Percentiles rank a stretch among this genome's conserved stretches.
Evolutionary conservation across 2,329 filamentous ascomycete genomes (phyloP).

Genomic region (Paecilomyces sp.): DNA sequence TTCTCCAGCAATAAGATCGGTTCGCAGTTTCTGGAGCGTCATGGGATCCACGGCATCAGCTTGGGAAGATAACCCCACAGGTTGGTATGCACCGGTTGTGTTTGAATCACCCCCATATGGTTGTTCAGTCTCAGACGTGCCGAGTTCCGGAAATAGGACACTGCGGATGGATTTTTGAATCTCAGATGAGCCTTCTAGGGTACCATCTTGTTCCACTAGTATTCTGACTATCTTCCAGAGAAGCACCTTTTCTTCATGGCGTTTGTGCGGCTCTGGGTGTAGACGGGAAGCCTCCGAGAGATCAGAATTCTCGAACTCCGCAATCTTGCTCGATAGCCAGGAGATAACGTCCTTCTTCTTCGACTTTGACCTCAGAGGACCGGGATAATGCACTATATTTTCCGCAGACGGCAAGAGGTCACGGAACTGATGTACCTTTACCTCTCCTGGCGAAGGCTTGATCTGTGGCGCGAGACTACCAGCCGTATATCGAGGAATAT

Average conservation of each 20-base stretch:
- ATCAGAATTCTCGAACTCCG: constrained; percentile 55
- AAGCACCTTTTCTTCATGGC: constrained; percentile 69
- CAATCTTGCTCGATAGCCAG: constrained; percentile 75
- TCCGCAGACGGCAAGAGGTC: constrained; percentile 66
- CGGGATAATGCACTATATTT: constrained; percentile 73
- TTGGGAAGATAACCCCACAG: constrained; percentile 32
- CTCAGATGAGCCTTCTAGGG: constrained; percentile 63
- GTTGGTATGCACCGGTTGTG: constrained; percentile 31
- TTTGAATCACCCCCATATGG: constrained; percentile 15
- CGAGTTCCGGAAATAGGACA: constrained; percentile 59
- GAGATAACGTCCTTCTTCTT: constrained; percentile 90
- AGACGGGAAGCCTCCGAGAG: constrained; percentile 42
- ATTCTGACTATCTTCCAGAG: constrained; percentile 81
- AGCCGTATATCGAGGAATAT: constrained; percentile 77
- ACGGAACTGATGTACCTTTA: constrained; percentile 69
- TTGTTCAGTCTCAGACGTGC: constrained; percentile 22
- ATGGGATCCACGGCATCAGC: constrained; percentile 63
- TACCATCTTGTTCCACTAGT: constrained; percentile 80
- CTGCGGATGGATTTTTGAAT: constrained; percentile 69
- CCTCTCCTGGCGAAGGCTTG: constrained; percentile 72
- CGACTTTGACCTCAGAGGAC: constrained; percentile 77
- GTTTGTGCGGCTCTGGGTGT: constrained; percentile 51
- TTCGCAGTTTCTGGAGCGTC: constrained; percentile 65
- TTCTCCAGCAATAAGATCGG: constrained; percentile 68
- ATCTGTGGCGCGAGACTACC: constrained; percentile 68